Conservation (phyloP, 495 filamentous ascomycete genomes). For the Podospora fimiseda region DNA sequence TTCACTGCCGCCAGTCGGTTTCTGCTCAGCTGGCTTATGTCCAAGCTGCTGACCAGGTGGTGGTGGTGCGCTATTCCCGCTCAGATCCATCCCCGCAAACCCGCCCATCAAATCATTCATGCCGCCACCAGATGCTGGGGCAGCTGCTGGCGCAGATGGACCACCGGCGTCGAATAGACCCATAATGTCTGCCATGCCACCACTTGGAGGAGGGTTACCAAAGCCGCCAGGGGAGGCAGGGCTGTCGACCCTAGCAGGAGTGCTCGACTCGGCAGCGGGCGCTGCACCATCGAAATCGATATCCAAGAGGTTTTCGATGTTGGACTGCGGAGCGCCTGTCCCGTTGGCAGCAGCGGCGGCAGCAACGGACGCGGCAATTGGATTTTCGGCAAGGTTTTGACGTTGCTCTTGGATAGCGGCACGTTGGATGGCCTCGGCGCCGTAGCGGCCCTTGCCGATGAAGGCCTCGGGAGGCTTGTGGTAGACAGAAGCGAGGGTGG, state of each 20-base stretch:
- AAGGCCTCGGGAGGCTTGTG: constrained; percentile 97
- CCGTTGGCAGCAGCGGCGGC: constrained; percentile 40
- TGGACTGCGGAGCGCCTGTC: constrained; percentile 52
- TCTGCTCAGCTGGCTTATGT: constrained; percentile 32
- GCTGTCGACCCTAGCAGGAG: constrained; percentile 72
- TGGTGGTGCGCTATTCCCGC: constrained; percentile 52
- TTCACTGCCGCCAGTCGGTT: constrained; percentile 61
- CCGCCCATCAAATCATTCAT: constrained; percentile 70
- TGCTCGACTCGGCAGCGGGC: constrained; percentile 81
- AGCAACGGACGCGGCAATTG: constrained; percentile 77
- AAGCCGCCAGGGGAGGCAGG: constrained; percentile 37
- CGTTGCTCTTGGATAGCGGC: constrained; percentile 95
- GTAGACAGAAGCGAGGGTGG: constrained; percentile 97
- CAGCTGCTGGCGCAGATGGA: constrained; percentile 14
- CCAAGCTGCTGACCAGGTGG: constrained; percentile 46
- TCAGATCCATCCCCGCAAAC: constrained; percentile 73
- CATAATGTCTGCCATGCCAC: constrained; percentile 85
- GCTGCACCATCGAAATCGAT: constrained; percentile 97
- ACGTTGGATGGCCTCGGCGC: constrained; percentile 88
- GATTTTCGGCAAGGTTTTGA: constrained; percentile 87
- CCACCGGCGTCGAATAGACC: constrained; percentile 62
- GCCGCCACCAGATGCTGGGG: constrained; percentile 10
- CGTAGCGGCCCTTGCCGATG: constrained; percentile 88
- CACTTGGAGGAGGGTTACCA: constrained; percentile 31
- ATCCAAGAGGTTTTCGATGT: constrained; percentile 91